A percentile compares a stretch with the other conserved stretches of the same genome.
These are phyloP conservation scores for Sisymbrium altissimum DNA, from an alignment of 345 rosid species.

Conservation along the genomic window DNA sequence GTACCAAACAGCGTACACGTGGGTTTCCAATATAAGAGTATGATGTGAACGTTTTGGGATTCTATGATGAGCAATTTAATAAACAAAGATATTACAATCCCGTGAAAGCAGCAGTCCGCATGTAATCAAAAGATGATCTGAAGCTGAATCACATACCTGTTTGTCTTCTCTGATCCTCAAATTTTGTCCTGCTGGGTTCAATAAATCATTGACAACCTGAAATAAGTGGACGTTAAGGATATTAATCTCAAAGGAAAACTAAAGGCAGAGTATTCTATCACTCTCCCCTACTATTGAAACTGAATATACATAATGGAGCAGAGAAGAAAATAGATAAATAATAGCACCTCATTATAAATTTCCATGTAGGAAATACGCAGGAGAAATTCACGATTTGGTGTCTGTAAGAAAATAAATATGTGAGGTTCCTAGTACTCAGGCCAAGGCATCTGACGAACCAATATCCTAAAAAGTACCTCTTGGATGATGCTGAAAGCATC, in stretches of 20 bases:
- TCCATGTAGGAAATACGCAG: constrained; percentile 97
- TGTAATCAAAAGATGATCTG: constrained; percentile 2
- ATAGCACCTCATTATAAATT: constrained; percentile 91
- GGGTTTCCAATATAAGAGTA: not conserved
- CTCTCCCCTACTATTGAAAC: constrained; percentile 3
- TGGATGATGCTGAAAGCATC: constrained; percentile 97
- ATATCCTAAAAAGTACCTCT: constrained; percentile 59
- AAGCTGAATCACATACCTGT: constrained; percentile 55
- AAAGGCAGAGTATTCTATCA: constrained; percentile 24
- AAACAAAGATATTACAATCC: not conserved
- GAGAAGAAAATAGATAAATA: constrained; percentile 21
- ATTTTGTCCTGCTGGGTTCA: constrained; percentile 97
- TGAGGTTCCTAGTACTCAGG: constrained; percentile 25
- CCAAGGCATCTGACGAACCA: constrained; percentile 4
- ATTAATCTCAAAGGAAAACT: not conserved
- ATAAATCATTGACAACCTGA: constrained; percentile 95
- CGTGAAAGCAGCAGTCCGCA: constrained; percentile 2
- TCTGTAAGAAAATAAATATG: constrained; percentile 47
- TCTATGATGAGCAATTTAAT: not conserved
- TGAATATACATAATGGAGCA: constrained; percentile 4
- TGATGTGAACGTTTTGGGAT: not conserved
- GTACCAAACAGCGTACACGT: not conserved
- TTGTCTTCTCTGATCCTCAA: constrained; percentile 96
- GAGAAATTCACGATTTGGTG: constrained; percentile 90
- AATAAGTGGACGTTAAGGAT: constrained; percentile 31